A percentile compares a stretch with the other conserved stretches of the same genome.
Conservation (phyloP, 2,329 filamentous ascomycete species). For the Epichloe baconii region DNA sequence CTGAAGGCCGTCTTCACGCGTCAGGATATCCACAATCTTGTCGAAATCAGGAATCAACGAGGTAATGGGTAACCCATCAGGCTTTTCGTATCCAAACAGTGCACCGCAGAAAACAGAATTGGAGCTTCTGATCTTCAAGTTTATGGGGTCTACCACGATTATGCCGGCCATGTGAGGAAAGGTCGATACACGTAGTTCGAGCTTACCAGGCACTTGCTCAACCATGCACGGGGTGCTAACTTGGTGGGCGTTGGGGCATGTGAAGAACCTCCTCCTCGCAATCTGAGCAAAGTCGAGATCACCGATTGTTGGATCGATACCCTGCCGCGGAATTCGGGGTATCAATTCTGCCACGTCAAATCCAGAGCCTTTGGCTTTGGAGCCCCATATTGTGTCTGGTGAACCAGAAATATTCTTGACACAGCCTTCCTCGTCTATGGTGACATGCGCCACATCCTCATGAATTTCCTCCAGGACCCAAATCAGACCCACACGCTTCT, state of each 20-base stretch:
- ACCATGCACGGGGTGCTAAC: conserved; percentile 78
- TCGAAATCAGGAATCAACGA: conserved; percentile 80
- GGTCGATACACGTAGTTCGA: conserved; percentile 74
- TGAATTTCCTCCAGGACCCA: conserved; percentile 98
- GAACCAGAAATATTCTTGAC: conserved; percentile 61
- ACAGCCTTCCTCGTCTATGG: conserved; percentile 63
- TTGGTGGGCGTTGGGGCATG: conserved; percentile 62
- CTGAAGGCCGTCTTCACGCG: conserved; percentile 72
- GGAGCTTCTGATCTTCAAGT: conserved; percentile 73
- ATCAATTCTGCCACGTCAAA: conserved; percentile 68
- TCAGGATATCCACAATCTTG: conserved; percentile 66
- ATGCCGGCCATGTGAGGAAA: conserved; percentile 97
- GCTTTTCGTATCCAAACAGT: conserved; percentile 76
- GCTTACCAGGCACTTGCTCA: conserved; percentile 54
- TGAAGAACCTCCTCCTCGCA: conserved; percentile 63
- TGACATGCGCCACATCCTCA: conserved; percentile 73
- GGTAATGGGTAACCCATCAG: conserved; percentile 67
- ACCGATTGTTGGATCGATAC: conserved; percentile 54
- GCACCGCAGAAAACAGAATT: conserved; percentile 91
- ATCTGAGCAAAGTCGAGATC: conserved; percentile 70
- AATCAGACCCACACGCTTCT: conserved; percentile 84
- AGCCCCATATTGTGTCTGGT: conserved; percentile 77
- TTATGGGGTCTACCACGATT: conserved; percentile 72
- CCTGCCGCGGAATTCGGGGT: conserved; percentile 67
- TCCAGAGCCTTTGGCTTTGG: conserved; percentile 50